Evolutionary conservation across 306 rosid species (phyloP).

Genomic region (Chamaecrista fasciculata): DNA sequence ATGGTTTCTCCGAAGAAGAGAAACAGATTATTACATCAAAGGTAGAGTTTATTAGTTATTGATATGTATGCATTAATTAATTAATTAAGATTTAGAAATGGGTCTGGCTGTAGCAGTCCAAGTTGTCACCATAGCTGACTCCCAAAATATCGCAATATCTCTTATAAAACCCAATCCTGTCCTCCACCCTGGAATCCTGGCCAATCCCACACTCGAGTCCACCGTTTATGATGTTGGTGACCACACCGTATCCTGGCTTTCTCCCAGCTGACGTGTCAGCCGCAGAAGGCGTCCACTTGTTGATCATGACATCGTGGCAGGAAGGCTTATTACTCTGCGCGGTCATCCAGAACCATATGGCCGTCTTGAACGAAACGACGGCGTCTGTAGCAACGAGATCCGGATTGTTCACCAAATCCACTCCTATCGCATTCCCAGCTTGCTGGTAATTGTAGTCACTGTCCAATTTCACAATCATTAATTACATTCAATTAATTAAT

Average conservation of each 20-base stretch:
- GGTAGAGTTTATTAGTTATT: no score
- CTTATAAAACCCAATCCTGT: not conserved
- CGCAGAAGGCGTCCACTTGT: constrained; percentile 33
- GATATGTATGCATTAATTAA: no score
- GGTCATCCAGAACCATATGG: constrained; percentile 63
- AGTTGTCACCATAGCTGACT: not conserved
- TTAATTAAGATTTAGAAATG: not conserved
- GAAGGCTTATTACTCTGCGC: constrained; percentile 54
- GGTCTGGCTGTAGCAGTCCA: constrained; percentile 27
- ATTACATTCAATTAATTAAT: no score
- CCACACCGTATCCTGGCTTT: constrained; percentile 16
- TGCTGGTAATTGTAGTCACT: constrained; percentile 47
- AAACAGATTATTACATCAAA: no score
- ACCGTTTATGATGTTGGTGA: constrained; percentile 24
- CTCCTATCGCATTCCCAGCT: constrained; percentile 32
- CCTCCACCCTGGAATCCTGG: not conserved
- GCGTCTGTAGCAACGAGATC: constrained; percentile 42
- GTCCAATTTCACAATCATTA: not conserved
- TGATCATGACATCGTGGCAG: constrained; percentile 39
- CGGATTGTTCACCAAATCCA: constrained; percentile 37
- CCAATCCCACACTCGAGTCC: constrained; percentile 7
- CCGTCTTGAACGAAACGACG: constrained; percentile 41
- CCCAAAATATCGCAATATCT: constrained; percentile 19
- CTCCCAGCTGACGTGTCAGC: constrained; percentile 26
- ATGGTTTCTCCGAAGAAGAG: no score